phyloP scores from a whole-genome alignment of 257 asterid species.

The Cordia subcordata region DNA sequence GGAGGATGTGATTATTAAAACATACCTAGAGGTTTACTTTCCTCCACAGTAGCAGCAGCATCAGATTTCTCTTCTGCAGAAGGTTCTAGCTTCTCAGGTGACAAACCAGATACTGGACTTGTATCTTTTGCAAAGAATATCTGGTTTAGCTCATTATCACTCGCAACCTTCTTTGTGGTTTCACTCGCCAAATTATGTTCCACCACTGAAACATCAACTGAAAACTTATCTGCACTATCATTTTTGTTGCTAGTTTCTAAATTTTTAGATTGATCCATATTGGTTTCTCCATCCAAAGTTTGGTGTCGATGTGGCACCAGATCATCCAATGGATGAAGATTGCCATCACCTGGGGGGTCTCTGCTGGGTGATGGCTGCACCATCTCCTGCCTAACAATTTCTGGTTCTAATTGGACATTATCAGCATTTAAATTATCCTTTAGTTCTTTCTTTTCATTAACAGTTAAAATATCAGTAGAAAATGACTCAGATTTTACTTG shows the following conservation, averaged over 20 bases:
- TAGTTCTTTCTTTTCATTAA: conserved; percentile 25
- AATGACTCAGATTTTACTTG: conserved; percentile 38
- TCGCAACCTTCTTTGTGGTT: conserved; percentile 16
- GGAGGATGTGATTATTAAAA: not conserved
- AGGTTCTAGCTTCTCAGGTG: conserved; percentile 17
- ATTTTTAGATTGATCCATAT: conserved; percentile 17
- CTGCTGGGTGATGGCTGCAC: conserved; percentile 24
- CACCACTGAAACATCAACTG: conserved; percentile 19
- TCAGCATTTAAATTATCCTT: conserved; percentile 37
- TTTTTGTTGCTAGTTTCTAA: conserved; percentile 22
- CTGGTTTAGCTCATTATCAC: conserved; percentile 22
- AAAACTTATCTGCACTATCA: conserved; percentile 23
- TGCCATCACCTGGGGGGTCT: conserved; percentile 24
- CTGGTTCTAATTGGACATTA: conserved; percentile 34
- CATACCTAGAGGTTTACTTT: conserved; percentile 21
- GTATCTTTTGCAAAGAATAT: conserved; percentile 16
- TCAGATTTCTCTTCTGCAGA: conserved; percentile 13
- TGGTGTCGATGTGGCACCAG: conserved; percentile 19
- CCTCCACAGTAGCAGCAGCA: conserved; percentile 18
- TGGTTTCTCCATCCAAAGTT: conserved; percentile 32
- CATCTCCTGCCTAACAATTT: conserved; percentile 31
- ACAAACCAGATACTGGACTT: conserved; percentile 13
- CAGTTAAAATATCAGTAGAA: conserved; percentile 29
- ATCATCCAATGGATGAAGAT: conserved; percentile 22
- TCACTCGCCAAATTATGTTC: conserved; percentile 20